Evolutionary conservation across 768 basidiomycete species (phyloP).

Genomic region (Suillus occidentalis): DNA sequence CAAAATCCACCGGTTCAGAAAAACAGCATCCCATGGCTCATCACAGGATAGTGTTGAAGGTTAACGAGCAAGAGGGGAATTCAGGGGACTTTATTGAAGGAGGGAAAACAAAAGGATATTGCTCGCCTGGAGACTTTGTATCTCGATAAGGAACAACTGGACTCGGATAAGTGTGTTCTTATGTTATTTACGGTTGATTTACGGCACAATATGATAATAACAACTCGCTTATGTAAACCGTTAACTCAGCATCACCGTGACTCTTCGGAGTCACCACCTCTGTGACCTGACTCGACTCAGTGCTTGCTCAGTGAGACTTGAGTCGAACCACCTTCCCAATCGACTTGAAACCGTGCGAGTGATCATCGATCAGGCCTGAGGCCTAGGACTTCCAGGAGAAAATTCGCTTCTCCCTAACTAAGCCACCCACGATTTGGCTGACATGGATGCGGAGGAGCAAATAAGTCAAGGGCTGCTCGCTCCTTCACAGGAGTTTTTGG

Average conservation of each 20-base stretch:
- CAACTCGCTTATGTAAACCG: neutral
- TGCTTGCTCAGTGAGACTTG: neutral
- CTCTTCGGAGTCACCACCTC: neutral
- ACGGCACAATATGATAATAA: slow-evolving; percentile 1
- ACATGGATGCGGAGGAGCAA: slow-evolving; percentile 38
- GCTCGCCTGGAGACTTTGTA: slow-evolving; percentile 26
- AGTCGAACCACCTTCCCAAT: neutral
- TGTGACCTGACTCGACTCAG: neutral
- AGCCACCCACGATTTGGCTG: slow-evolving; percentile 4
- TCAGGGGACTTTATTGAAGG: slow-evolving; percentile 25
- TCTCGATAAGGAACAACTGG: slow-evolving; percentile 8
- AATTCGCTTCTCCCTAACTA: slow-evolving; percentile 1
- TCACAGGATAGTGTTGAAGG: slow-evolving; percentile 34
- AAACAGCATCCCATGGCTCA: slow-evolving; percentile 59
- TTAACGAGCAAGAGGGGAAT: slow-evolving; percentile 24
- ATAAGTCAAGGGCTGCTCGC: slow-evolving; percentile 40
- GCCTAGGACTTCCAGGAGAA: neutral
- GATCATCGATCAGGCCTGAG: neutral
- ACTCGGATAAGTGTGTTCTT: neutral
- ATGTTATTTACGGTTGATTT: too few relatives aligned
- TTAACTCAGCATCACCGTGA: neutral
- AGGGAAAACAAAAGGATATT: slow-evolving; percentile 36
- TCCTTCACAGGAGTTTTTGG: slow-evolving; percentile 57
- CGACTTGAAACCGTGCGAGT: neutral
- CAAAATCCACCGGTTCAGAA: slow-evolving; percentile 83